Base-by-base conservation (phyloP, 2,329 filamentous ascomycete species). In the Ceratocystis harringtonii region DNA sequence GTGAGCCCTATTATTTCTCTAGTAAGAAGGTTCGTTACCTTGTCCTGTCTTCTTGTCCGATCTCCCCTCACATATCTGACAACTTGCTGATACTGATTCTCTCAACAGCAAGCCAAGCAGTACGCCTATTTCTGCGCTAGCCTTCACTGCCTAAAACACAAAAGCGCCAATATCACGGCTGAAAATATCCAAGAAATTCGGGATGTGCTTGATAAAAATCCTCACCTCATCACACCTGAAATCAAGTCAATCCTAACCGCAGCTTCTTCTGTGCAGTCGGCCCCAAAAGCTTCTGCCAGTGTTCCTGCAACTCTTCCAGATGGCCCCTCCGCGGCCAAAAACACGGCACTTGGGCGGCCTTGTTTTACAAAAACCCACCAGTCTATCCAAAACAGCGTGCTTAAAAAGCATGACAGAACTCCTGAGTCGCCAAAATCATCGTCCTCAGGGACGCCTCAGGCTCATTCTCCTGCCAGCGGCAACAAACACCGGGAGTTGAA, bases 91-190 rank as follows among this genome's bases (percentile, higher is more conserved):
- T 22, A 65, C 32, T 63, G 32, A 58, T n/a, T 19, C 15, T 44
- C 36, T 25, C 44, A 10, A 19, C 61, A 77, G 73, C 71, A 78
- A 44, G 80, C 82, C 28, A 83, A 80, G 71, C 75, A 78, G 68
- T 81, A 78, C 68, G 81, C 81, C 0, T 80, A 81, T 25, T 77
- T 76, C 69, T 76, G 75, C 12, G 80, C 80, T 28, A 69, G 78
- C 25, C 71, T 75, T 6, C 80, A 75, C 73, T 63, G 0, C 15
- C 8, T 63, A 2, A 32, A 52, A 15, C 8, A 52, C 3, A 32
- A 36, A 2, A 5, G 10, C 3, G 6, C n/a, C 25, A 8, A 5
- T 2, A 22, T 48, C 12, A 15, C 12, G 5, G 10, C 36, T 10
- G 0, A 12, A 5, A 6, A 5, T 2, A 5, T 5, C 10, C 22